These are phyloP conservation scores for Erythrophleum fordii DNA, from an alignment of 306 rosid species.

Conservation along the genomic window DNA sequence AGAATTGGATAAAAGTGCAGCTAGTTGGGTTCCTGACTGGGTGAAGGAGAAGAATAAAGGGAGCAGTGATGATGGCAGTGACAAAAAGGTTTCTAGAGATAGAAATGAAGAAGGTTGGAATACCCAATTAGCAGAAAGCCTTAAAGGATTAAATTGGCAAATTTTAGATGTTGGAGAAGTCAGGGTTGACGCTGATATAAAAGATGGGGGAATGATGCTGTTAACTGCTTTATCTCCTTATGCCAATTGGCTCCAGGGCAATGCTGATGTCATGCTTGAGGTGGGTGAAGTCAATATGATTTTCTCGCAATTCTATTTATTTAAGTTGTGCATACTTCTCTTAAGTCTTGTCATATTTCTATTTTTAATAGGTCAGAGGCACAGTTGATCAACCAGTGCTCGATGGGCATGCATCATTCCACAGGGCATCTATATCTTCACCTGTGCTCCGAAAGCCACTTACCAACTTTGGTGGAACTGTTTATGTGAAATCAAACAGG, in stretches of 20 bases:
- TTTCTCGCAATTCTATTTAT: constrained; percentile 10
- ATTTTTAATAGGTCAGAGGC: constrained; percentile 75
- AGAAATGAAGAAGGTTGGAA: constrained; percentile 92
- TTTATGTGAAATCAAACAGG: constrained; percentile 89
- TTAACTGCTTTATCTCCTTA: constrained; percentile 89
- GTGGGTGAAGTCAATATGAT: constrained; percentile 53
- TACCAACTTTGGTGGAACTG: constrained; percentile 85
- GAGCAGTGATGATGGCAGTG: constrained; percentile 57
- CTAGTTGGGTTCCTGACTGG: constrained; percentile 86
- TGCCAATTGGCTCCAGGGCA: constrained; percentile 95
- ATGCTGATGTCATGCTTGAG: constrained; percentile 88
- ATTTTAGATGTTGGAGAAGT: constrained; percentile 93
- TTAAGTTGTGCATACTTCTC: constrained; percentile 26
- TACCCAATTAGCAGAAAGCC: constrained; percentile 89
- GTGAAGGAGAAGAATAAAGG: constrained; percentile 74
- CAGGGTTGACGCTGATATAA: constrained; percentile 92
- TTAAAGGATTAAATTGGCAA: constrained; percentile 92
- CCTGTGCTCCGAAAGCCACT: constrained; percentile 89
- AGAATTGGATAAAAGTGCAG: constrained; percentile 68
- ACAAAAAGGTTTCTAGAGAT: constrained; percentile 76
- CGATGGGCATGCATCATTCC: constrained; percentile 87
- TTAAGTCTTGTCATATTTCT: constrained; percentile 40
- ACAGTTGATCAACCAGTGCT: constrained; percentile 90
- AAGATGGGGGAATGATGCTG: constrained; percentile 97
- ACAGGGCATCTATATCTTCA: constrained; percentile 93